Evolutionary conservation across 768 basidiomycete genomes (phyloP), one percentile per base, ranked within the genome.

Genomic region (Auricularia heimuer): DNA sequence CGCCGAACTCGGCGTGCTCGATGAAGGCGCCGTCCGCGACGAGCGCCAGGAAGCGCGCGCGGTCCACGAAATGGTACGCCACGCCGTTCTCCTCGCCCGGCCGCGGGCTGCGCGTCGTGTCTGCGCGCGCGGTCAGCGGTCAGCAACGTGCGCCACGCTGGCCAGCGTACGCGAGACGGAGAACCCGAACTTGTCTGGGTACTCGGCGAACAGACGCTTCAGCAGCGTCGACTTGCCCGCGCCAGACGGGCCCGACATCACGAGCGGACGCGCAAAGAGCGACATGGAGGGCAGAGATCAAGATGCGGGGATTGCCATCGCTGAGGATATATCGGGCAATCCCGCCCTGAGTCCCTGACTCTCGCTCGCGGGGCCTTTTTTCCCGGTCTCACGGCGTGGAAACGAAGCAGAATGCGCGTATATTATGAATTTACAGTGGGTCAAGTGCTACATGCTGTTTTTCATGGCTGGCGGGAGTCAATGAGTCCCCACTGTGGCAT

Each of bases 181-280:
- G 80, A 98, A 98, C 8, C 91, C 90, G 74, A 98, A 98, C 66
- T 82, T 85, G 75, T 88, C 86, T 3, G 93, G 94, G 73, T 82
- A 84, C 37, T 92, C 89, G 35, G 76, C 77, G 74, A 98, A 91
- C 63, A 98, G 86, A 62, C 86, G 86, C 62, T 80, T 80, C 62
- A 98, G 83, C 37, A 98, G 85, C 0, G 96, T 96, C 71, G 89
- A 92, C 75, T 98, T 98, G 63, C 96, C 96, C 2, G 94, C 91
- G 66, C 0, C 95, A 94, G 92, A 94, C 0, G 94, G 94, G 0
- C 93, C 92, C 64, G 90, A 96, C 67, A 96, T 80, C 54, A 97
- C 86, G 62, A 97, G 85, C 3, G 94, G 94, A 66, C 89, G 84
- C 54, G 64, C 24, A 63, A 69, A 69, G 36, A 45, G 39, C 3